Base-by-base conservation (phyloP, 169 alveolate species). In the Eimeria praecox region DNA sequence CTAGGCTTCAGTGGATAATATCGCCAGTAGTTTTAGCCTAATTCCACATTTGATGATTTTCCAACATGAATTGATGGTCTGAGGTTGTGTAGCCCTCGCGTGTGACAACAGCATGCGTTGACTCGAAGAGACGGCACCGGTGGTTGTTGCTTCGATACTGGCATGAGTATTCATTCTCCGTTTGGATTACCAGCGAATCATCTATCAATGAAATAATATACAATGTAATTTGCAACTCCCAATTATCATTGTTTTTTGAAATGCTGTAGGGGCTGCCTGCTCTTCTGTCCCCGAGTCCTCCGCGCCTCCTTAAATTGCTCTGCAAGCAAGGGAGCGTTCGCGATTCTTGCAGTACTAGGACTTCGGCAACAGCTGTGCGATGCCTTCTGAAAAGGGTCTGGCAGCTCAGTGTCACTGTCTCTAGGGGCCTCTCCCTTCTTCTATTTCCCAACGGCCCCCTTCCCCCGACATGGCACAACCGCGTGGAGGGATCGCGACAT, bases 121-220 rank as follows among this genome's bases (percentile, higher is more conserved):
- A 38, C 90, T 44, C 90, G 90, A 82, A 52, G 90, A 82, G 90
- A 82, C 90, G 90, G 90, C 90, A 12, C 90, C 90, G 90, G 90
- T 82, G 69, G 90, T 82, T 52, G 90, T 24, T 66, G 78, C 78
- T 82, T 82, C 90, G 90, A 82, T 82, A 82, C 66, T 82, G 54
- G 71, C n/a, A 73, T 30, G 42, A n/a, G 71, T n/a, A 38, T 33
- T 33, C 64, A 73, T 82, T 49, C 24, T 75, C 86, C 86, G 62
- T 6, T 42, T 27, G 20, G 62, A 1, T 8, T 12, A 5, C 56
- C 86, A 35, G 35, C 46, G 38, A 75, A 44, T 75, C 33, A 9
- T 14, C 2, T 75, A 14, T 8, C 12, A 20, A 35, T 42, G 52
- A 42, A 75, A 42, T 75, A 44, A 40, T 24, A 30, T 0, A 44